These are phyloP conservation scores for Coix lacrymajobi DNA, from an alignment of 176 grass and related monocot species.

Conservation along the genomic window DNA sequence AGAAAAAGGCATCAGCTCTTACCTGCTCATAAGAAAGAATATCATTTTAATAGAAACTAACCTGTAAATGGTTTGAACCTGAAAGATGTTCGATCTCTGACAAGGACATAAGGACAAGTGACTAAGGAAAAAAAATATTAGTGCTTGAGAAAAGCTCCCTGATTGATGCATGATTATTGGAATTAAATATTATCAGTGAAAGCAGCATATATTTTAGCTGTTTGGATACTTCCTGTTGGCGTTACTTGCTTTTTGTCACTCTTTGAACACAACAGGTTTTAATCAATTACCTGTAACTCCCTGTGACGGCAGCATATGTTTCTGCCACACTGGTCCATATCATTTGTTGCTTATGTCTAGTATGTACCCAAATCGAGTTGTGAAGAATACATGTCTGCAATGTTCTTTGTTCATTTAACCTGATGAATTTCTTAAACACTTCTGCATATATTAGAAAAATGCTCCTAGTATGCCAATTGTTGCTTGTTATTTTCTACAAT, in stretches of 20 bases:
- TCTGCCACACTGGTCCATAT: too few relatives aligned
- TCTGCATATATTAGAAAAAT: too few relatives aligned
- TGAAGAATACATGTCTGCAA: too few relatives aligned
- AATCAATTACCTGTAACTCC: conserved; percentile 58
- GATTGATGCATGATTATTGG: conserved; percentile 39
- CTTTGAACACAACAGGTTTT: conserved; percentile 33
- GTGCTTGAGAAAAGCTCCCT: conserved; percentile 28
- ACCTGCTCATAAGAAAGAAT: conserved; percentile 71
- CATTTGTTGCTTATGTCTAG: too few relatives aligned
- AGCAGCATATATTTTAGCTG: conserved; percentile 25
- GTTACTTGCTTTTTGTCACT: conserved; percentile 35
- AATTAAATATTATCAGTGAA: conserved; percentile 36
- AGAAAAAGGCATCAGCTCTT: conserved; percentile 58
- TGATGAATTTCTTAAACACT: too few relatives aligned
- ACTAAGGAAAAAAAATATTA: conserved; percentile 30
- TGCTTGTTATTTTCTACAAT: too few relatives aligned
- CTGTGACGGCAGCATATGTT: background rate
- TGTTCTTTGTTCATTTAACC: too few relatives aligned
- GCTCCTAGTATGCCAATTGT: too few relatives aligned
- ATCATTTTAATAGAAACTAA: conserved; percentile 36
- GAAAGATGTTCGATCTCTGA: conserved; percentile 34
- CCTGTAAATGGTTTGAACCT: conserved; percentile 32
- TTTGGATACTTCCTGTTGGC: conserved; percentile 46
- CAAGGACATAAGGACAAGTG: conserved; percentile 46
- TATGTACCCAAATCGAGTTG: too few relatives aligned